phyloP scores from a whole-genome alignment of 305 asterid genomes.

The Fraxinus nigra region DNA sequence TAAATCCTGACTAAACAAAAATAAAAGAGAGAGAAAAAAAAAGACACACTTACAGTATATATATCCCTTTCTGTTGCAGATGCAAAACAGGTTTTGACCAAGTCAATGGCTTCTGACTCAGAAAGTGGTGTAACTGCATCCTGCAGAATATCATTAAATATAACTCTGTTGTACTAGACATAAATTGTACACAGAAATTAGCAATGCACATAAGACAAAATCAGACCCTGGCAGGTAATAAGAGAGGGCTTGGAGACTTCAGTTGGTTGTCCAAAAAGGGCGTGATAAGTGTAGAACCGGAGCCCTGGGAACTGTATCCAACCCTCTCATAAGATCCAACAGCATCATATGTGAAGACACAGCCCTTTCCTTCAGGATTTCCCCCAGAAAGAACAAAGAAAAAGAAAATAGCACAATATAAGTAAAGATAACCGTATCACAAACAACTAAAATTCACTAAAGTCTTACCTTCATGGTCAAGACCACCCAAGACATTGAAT shows the following conservation, averaged over 20 bases:
- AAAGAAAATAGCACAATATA: background rate
- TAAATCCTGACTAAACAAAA: conserved; percentile 7
- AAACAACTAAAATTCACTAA: background rate
- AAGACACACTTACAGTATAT: conserved; percentile 62
- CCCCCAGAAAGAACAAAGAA: background rate
- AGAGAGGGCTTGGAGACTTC: conserved; percentile 85
- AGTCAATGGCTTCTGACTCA: conserved; percentile 87
- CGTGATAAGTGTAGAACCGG: conserved; percentile 84
- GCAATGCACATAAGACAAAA: background rate
- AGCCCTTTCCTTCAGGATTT: conserved; percentile 68
- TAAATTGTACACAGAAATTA: background rate
- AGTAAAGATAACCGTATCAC: background rate
- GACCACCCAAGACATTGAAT: conserved; percentile 94
- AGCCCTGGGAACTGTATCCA: conserved; percentile 97
- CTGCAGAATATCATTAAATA: conserved; percentile 32
- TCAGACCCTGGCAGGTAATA: conserved; percentile 69
- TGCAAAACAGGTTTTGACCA: conserved; percentile 91
- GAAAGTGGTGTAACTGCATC: conserved; percentile 92
- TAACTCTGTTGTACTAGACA: background rate
- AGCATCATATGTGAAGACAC: conserved; percentile 94
- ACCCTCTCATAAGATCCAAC: conserved; percentile 99
- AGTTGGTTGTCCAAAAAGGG: conserved; percentile 93
- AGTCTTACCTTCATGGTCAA: conserved; percentile 73
- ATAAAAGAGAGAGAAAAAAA: background rate
- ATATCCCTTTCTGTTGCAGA: conserved; percentile 97